phyloP scores from a whole-genome alignment of 176 grass and related monocot species.

The Stipa capillata region DNA sequence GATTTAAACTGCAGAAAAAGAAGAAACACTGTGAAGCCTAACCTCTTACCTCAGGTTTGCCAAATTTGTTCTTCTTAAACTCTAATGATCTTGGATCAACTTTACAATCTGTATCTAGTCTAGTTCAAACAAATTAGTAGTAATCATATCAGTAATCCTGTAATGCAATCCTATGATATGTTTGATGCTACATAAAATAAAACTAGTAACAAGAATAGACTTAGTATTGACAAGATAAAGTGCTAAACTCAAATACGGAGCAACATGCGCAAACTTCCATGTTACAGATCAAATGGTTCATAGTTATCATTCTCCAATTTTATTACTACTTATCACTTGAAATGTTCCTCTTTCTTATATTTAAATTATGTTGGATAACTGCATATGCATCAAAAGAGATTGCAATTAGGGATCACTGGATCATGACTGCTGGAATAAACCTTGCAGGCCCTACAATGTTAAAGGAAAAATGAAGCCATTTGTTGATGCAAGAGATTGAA shows the following conservation, averaged over 20 bases:
- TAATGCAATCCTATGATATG: background rate
- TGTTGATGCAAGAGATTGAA: background rate
- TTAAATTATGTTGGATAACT: too few relatives aligned
- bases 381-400: background rate
- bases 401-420: too few relatives aligned
- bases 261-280: background rate
- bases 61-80: slow-evolving; percentile 76
- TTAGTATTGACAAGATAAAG: background rate
- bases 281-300: background rate
- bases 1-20: background rate
- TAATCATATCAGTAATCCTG: slow-evolving; percentile 14
- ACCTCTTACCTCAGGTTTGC: slow-evolving; percentile 78
- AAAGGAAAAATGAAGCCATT: background rate
- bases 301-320: background rate
- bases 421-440: too few relatives aligned
- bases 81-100: slow-evolving; percentile 64
- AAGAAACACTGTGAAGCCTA: background rate
- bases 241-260: background rate
- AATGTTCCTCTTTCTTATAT: too few relatives aligned
- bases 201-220: background rate
- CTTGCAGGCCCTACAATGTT: background rate
- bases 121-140: slow-evolving; percentile 51
- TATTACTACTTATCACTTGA: background rate
- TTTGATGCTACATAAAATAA: background rate
- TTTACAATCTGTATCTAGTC: slow-evolving; percentile 60